A percentile compares a stretch with the other conserved stretches of the same genome.
Evolutionary conservation across 495 filamentous ascomycete genomes (phyloP).

Genomic region (Neurospora discreta): DNA sequence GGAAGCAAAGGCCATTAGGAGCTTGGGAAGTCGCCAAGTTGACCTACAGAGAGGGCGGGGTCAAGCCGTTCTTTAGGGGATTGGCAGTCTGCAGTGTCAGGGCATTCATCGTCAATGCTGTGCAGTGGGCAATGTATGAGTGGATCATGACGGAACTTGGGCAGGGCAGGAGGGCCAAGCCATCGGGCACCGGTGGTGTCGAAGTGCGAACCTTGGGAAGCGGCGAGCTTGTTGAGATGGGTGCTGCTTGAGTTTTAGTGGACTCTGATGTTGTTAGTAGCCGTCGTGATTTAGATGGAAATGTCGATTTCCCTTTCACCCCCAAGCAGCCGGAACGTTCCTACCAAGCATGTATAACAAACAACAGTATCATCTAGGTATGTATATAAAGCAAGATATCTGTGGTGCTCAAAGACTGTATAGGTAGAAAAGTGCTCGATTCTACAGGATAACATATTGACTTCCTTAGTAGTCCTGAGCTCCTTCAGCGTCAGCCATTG

Average conservation of each 20-base stretch:
- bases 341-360: no score
- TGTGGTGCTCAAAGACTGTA: no score
- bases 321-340: no score
- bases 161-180: slow-evolving; percentile 8
- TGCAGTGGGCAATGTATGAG: slow-evolving; percentile 80
- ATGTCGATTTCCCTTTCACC: no score
- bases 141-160: slow-evolving; percentile 56
- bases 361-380: no score
- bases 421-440: no score
- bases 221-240: background rate
- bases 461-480: no score
- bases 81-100: slow-evolving; percentile 66
- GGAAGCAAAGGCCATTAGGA: slow-evolving; percentile 27
- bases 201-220: background rate
- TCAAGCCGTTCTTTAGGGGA: slow-evolving; percentile 63
- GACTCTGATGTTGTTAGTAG: background rate
- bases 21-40: slow-evolving; percentile 51
- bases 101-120: slow-evolving; percentile 77
- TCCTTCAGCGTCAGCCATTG: no score
- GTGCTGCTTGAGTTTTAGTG: background rate
- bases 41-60: slow-evolving; percentile 53
- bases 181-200: background rate
- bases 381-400: no score
- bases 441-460: no score
- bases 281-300: no score